Conservation (phyloP, 2,329 filamentous ascomycete species). For the Microsporum canis region DNA sequence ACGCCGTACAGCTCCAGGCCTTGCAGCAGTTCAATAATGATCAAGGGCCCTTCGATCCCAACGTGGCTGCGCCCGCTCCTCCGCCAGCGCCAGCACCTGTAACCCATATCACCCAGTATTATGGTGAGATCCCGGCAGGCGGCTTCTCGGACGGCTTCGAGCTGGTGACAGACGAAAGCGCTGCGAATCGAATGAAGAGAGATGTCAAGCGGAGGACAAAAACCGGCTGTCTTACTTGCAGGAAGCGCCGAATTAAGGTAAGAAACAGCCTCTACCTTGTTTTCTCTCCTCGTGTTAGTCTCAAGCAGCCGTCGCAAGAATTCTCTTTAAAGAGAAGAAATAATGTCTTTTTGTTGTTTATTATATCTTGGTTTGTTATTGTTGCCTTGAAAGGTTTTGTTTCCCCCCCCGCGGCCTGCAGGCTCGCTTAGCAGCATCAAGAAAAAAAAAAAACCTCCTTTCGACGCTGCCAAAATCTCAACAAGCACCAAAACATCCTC, state of each 20-base stretch:
- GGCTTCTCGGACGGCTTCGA: conserved; percentile 39
- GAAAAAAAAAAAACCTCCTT: conserved; percentile 5
- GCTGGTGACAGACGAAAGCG: conserved; percentile 39
- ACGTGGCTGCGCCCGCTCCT: background rate
- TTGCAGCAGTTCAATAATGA: conserved; percentile 7
- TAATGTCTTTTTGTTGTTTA: background rate
- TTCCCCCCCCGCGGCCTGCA: background rate
- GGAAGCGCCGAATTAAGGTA: conserved; percentile 63
- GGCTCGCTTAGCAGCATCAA: conserved; percentile 13
- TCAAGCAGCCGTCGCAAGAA: background rate
- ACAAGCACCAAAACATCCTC: background rate
- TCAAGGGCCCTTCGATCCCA: conserved; percentile 9
- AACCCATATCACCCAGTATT: conserved; percentile 36
- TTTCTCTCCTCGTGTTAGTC: background rate
- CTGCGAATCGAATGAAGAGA: conserved; percentile 51
- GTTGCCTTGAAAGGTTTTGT: background rate
- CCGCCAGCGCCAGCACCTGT: background rate
- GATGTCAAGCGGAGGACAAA: conserved; percentile 67
- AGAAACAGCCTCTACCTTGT: conserved; percentile 21
- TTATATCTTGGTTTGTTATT: background rate
- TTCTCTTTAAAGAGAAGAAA: background rate
- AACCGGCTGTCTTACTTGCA: conserved; percentile 57
- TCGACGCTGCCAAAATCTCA: background rate
- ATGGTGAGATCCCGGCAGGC: conserved; percentile 31
- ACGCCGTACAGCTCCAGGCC: conserved; percentile 16